Percentiles rank a stretch among this genome's conserved stretches.
These are phyloP conservation scores for Pseudozyma sp. DNA, from an alignment of 1,284 basidiomycete genomes.

Conservation along the genomic window DNA sequence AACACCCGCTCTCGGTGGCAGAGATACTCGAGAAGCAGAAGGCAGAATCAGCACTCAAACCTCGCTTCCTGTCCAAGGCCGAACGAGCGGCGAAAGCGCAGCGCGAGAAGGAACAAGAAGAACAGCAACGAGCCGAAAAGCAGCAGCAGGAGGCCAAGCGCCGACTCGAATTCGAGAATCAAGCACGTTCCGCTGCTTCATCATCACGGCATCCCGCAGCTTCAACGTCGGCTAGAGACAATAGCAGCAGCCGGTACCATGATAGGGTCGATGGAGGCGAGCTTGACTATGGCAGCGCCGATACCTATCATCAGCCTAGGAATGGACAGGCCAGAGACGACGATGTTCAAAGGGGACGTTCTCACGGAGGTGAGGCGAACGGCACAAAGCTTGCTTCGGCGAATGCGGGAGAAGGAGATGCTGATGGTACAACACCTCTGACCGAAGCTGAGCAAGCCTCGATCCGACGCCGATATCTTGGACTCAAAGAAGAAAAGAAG, in stretches of 20 bases:
- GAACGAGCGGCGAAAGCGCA: conserved; percentile 53
- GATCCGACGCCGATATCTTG: conserved; percentile 61
- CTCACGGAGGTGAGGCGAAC: background rate
- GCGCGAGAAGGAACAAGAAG: conserved; percentile 34
- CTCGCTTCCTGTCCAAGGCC: conserved; percentile 61
- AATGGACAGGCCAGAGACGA: conserved; percentile 13
- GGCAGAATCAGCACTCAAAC: conserved; percentile 49
- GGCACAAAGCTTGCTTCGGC: background rate
- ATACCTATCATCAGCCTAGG: conserved; percentile 4
- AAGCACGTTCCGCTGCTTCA: conserved; percentile 62
- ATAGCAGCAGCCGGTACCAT: conserved; percentile 8
- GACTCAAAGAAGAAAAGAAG: conserved; percentile 75
- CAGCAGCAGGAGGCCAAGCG: conserved; percentile 75
- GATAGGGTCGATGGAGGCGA: conserved; percentile 16
- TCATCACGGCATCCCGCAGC: conserved; percentile 12
- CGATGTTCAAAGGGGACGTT: background rate
- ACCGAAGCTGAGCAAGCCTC: conserved; percentile 54
- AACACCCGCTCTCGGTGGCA: conserved; percentile 57
- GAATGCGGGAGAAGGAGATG: background rate
- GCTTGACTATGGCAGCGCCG: conserved; percentile 28
- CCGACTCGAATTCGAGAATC: conserved; percentile 78
- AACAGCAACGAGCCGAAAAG: conserved; percentile 65
- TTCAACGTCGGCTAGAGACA: background rate
- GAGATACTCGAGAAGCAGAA: conserved; percentile 57
- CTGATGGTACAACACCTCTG: conserved; percentile 17